phyloP scores from a whole-genome alignment of 129 eudicot genomes.

The Chrysanthemum makinoi region DNA sequence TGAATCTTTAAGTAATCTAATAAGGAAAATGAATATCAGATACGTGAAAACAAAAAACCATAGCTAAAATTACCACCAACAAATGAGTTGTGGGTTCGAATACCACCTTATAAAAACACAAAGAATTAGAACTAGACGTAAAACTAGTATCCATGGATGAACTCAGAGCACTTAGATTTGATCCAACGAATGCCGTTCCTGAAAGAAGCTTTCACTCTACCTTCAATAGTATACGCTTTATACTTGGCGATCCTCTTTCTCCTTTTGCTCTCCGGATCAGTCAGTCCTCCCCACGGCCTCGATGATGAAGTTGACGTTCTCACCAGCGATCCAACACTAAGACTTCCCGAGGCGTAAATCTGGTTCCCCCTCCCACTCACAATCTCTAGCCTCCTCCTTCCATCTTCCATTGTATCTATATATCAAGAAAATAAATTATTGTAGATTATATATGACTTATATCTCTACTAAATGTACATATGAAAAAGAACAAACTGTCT shows the following conservation, averaged over 20 bases:
- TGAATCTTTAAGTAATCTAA: too few species aligned
- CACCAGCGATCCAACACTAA: constrained; percentile 13
- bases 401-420: constrained; percentile 19
- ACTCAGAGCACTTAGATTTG: constrained; percentile 64
- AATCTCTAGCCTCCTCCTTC: constrained; percentile 51
- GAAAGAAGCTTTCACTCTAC: constrained; percentile 70
- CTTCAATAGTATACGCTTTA: constrained; percentile 68
- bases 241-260: constrained; percentile 68
- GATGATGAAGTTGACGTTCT: constrained; percentile 15
- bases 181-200: constrained; percentile 74
- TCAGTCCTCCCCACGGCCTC: constrained; percentile 48
- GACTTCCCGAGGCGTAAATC: constrained; percentile 20
- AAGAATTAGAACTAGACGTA: neutral
- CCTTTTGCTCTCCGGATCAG: constrained; percentile 62
- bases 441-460: too few species aligned
- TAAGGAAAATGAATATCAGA: too few species aligned
- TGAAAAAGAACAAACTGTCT: neutral
- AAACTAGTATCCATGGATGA: constrained; percentile 56
- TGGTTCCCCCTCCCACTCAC: constrained; percentile 58
- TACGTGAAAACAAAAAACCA: too few species aligned
- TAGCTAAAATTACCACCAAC: neutral
- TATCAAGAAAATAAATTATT: neutral
- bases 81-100: neutral
- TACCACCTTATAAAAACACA: neutral
- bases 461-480: neutral